Evolutionary conservation across 2,329 filamentous ascomycete species (phyloP), one percentile per base, ranked within the genome.

Genomic region (Calonectria honghensis): DNA sequence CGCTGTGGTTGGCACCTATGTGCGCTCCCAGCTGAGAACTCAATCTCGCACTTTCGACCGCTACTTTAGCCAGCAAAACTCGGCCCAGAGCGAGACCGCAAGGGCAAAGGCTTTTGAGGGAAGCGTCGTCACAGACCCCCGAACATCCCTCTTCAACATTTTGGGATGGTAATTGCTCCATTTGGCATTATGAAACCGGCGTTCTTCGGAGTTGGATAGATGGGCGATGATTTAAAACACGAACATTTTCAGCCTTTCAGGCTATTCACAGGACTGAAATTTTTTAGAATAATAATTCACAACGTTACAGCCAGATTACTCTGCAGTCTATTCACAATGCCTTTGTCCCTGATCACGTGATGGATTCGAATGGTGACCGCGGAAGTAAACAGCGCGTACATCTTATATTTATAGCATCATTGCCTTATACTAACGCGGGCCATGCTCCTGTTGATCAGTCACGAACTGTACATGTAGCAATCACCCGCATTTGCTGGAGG

Each of bases 21-120:
- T 79, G 51, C 73, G 75, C 18, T 76, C 75, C 5, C 76, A 79
- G 59, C 76, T 79, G 65, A 72, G 37, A 16, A 68, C 29, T 13
- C 69, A 75, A 57, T 79, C 78, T 4, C 75, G 78, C 59, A 78
- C 67, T 3, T 79, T 79, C 50, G 78, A 79, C 35, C 73, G 78
- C 29, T 78, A 72, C 61, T 79, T 79, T 57, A 77, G 75, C 27
- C 71, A 79, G 20, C 78, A 79, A 31, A 79, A 79, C 78, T 79
- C 66, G 24, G 50, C 48, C 9, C 74, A 77, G 52, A 79, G 78
- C 65, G 78, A 79, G 13, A 37, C 65, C 24, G 52, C 31, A n/a
- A 57, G 52, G 18, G 52, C 52, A 32, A 57, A 57, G 52, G n/a
- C 52, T 3, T 57, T 57, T 31, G 52, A 57, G 11, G 29, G 29